Percentiles rank a stretch among this genome's conserved stretches.
These are phyloP conservation scores for Mortierella sp. DNA, from an alignment of 371 early-diverging fungal genomes.

Conservation along the genomic window DNA sequence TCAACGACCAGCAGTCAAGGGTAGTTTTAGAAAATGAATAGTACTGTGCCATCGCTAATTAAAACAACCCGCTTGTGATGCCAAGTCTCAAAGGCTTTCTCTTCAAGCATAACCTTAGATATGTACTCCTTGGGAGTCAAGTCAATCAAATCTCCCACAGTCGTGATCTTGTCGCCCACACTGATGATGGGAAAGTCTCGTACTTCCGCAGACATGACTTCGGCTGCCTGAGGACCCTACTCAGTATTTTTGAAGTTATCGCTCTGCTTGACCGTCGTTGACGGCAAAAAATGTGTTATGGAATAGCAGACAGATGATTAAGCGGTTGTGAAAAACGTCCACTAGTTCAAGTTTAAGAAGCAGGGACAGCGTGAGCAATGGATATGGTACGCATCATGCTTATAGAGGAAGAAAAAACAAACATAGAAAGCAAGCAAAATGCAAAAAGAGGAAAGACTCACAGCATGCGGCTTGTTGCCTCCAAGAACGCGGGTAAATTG, in stretches of 20 bases:
- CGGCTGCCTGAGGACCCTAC: conserved; percentile 43
- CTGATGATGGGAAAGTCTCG: conserved; percentile 29
- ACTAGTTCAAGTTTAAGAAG: conserved; percentile 2
- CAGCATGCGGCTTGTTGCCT: conserved; percentile 41
- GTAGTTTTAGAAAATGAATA: no score
- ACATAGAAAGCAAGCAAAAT: no score
- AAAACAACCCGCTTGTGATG: conserved; percentile 27
- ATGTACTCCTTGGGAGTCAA: conserved; percentile 34
- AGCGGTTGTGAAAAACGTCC: conserved; percentile 43
- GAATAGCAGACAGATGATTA: conserved; percentile 34
- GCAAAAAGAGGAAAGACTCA: no score
- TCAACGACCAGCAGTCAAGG: no score
- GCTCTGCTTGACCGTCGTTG: conserved; percentile 19
- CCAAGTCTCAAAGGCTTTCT: conserved; percentile 47
- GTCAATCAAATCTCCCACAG: conserved; percentile 36
- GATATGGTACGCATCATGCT: no score
- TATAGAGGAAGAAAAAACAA: no score
- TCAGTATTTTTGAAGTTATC: conserved; percentile 36
- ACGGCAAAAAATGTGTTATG: conserved; percentile 22
- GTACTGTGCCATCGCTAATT: conserved; percentile 37
- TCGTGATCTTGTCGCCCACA: conserved; percentile 1
- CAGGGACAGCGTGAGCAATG: no score
- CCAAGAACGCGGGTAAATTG: conserved; percentile 43
- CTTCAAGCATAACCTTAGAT: conserved; percentile 50
- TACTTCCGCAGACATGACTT: conserved; percentile 37